phyloP scores from a whole-genome alignment of 176 grass and related monocot species.

The Tuctoria greenei region DNA sequence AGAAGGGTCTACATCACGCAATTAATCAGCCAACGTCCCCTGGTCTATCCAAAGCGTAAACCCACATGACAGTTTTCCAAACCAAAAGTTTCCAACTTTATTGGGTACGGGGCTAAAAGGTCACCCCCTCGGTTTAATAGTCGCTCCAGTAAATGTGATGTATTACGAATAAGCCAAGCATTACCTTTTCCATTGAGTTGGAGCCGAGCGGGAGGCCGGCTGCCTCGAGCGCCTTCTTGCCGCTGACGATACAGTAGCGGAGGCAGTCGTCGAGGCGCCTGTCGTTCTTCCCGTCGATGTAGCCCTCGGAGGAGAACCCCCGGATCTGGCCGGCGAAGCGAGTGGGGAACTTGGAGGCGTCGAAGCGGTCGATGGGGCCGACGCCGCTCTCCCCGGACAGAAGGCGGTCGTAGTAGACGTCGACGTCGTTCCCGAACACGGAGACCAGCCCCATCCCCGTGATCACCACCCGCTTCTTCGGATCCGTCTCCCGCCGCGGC shows the following conservation, averaged over 20 bases:
- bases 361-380: constrained; percentile 77
- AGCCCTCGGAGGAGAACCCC: constrained; percentile 74
- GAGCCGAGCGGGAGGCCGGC: constrained; percentile 51
- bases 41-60: constrained; percentile 10
- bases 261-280: too few species aligned
- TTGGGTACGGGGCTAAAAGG: not conserved
- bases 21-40: constrained; percentile 18
- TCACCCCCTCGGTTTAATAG: not conserved
- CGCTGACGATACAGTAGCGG: constrained; percentile 28
- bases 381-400: constrained; percentile 80
- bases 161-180: not conserved
- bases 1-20: not conserved
- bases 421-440: constrained; percentile 78
- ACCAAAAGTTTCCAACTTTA: not conserved
- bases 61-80: not conserved
- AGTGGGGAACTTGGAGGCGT: too few species aligned
- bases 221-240: constrained; percentile 80
- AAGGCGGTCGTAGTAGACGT: constrained; percentile 70
- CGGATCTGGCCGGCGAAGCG: constrained; percentile 85
- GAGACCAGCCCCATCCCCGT: constrained; percentile 90
- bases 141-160: not conserved
- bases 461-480: constrained; percentile 84
- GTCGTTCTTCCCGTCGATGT: not conserved
- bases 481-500: constrained; percentile 67
- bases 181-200: constrained; percentile 55